These are phyloP conservation scores for Backusella mclennaniae DNA, from an alignment of 192 early-diverging fungal species.

Conservation along the genomic window DNA sequence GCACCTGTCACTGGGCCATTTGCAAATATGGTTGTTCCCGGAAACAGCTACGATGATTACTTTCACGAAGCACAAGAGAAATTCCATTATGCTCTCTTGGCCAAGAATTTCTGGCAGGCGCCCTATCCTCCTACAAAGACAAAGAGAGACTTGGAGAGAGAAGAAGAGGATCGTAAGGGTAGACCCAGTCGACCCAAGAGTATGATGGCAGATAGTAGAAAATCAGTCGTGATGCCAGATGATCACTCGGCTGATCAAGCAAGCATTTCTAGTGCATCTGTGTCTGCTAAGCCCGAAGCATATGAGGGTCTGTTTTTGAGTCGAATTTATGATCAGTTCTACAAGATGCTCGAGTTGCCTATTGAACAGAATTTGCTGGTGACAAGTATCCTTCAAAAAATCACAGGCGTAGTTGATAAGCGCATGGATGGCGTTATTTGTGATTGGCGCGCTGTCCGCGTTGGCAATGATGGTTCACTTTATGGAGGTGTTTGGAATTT, in stretches of 20 bases:
- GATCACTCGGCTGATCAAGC: conserved; percentile 19
- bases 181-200: conserved; percentile 29
- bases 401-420: conserved; percentile 48
- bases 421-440: conserved; percentile 38
- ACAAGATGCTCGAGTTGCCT: conserved; percentile 41
- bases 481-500: conserved; percentile 36
- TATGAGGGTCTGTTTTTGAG: conserved; percentile 57
- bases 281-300: background rate
- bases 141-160: conserved; percentile 21
- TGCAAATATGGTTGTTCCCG: conserved; percentile 27
- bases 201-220: background rate
- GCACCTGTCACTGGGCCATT: background rate
- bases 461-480: conserved; percentile 27
- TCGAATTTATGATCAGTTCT: conserved; percentile 46
- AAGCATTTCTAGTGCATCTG: background rate
- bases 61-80: conserved; percentile 40
- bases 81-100: conserved; percentile 37
- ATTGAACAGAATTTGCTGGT: conserved; percentile 59
- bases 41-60: conserved; percentile 42
- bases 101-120: conserved; percentile 35
- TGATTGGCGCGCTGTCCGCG: conserved; percentile 36
- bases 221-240: background rate
- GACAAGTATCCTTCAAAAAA: conserved; percentile 52
- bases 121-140: conserved; percentile 39
- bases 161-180: conserved; percentile 27